phyloP scores from a whole-genome alignment of 2,329 filamentous ascomycete genomes.

The Colletotrichum horii region DNA sequence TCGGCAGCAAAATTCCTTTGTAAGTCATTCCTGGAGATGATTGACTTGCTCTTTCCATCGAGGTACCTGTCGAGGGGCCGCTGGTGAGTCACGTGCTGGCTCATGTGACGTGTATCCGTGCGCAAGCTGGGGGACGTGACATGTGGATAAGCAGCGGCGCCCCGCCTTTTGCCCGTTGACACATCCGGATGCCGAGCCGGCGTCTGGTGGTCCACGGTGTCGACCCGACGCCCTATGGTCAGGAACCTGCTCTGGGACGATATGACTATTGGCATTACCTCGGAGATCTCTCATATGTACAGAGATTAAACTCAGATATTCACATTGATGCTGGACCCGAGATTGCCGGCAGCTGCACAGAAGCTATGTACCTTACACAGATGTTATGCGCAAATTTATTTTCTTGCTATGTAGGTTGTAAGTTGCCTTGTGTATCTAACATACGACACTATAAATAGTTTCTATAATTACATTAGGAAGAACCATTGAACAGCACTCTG shows the following conservation, averaged over 20 bases:
- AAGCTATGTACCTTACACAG: background rate
- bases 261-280: accelerated
- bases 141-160: background rate
- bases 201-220: background rate
- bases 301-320: too few relatives aligned
- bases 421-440: background rate
- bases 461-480: background rate
- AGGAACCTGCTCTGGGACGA: accelerated
- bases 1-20: background rate
- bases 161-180: background rate
- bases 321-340: background rate
- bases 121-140: background rate
- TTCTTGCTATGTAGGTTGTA: background rate
- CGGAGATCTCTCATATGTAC: too few relatives aligned
- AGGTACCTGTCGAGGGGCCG: background rate
- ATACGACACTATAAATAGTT: background rate
- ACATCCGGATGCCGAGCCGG: background rate
- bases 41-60: background rate
- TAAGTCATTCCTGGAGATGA: background rate
- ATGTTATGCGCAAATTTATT: background rate
- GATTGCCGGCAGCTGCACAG: accelerated
- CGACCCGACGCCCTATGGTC: background rate
- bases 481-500: background rate
- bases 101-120: accelerated
- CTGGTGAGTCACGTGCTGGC: background rate